Evolutionary conservation across 306 rosid genomes (phyloP), one percentile per base, ranked within the genome.

Genomic region (Heteromeles arbutifolia): DNA sequence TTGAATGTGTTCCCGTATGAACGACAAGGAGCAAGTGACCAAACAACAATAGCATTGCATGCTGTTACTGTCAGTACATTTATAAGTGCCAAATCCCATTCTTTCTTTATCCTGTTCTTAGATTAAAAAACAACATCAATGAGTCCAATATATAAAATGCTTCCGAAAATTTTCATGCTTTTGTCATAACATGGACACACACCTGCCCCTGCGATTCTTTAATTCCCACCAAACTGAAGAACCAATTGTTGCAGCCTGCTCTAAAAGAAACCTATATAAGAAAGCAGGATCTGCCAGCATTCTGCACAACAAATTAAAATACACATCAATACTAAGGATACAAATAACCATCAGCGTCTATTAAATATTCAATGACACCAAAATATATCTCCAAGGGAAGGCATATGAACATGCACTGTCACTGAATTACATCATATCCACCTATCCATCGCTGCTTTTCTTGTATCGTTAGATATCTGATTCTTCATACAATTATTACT

Each of bases 21-120:
- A 61, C 97, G 97, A 78, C 93, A 96, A 65, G 99, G 98, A 80
- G 99, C 99, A 85, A 92, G 98, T 15, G 99, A 90, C 99, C 99
- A 96, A 70, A 96, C 99, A 83, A 89, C 97, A 70, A 90, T 65
- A 25, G 99, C 98, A 87, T 92, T 96, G 91, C 99, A 96, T 69
- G 98, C 90, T 69, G 98, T 86, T 78, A 90, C 93, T 25, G 99
- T 92, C 61, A 96, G 90, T 84, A 96, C 99, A 17, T 96, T 96
- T 67, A 90, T 77, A 64, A 96, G 89, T 39, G 99, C 99, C 86
- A 96, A 88, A 84, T 92, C 99, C 99, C 99, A 96, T 80, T 96
- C 99, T 82, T 89, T 93, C 83, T 92, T 95, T 82, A 92, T 86
- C 92, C 99, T 96, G 73, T n/a, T 80, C 68, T 32, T 82, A 86